Evolutionary conservation across 345 rosid species (phyloP).

Genomic region (Euphorbia tirucalli): DNA sequence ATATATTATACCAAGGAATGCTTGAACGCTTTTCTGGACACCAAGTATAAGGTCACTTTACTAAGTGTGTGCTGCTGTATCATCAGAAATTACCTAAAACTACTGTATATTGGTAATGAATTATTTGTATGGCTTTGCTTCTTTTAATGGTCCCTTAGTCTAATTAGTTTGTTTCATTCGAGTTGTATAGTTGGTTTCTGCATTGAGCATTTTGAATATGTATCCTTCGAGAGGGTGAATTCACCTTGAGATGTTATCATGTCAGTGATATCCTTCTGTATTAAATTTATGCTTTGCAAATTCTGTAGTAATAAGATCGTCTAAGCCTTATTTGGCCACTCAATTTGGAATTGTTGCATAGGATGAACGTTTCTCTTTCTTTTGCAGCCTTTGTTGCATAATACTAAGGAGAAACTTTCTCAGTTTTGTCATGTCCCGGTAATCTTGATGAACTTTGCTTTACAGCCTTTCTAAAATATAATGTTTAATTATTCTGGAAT

Average conservation of each 20-base stretch:
- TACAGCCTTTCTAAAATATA: conserved; percentile 10
- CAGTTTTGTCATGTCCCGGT: conserved; percentile 55
- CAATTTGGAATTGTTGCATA: not conserved
- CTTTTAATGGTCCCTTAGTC: not conserved
- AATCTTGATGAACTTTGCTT: conserved; percentile 23
- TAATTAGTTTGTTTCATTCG: not conserved
- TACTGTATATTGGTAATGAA: not conserved
- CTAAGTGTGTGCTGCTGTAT: not conserved
- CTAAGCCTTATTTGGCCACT: too few relatives aligned
- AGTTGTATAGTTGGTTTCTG: not conserved
- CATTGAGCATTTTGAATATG: not conserved
- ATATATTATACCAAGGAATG: not conserved
- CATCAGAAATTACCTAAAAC: not conserved
- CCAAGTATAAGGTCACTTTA: not conserved
- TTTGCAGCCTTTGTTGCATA: conserved; percentile 33
- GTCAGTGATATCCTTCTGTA: not conserved
- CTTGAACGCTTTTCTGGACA: conserved; percentile 1
- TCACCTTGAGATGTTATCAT: not conserved
- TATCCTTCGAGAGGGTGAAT: not conserved
- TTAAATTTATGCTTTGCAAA: not conserved
- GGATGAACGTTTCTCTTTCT: conserved; percentile 1
- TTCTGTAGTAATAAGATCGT: too few relatives aligned
- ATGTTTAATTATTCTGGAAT: not conserved
- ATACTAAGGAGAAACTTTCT: conserved; percentile 31
- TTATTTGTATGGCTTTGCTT: not conserved